Percentiles rank a stretch among this genome's conserved stretches.
These are phyloP conservation scores for Cutaneotrichosporon sp. DNA, from an alignment of 1,284 basidiomycete species.

Conservation along the genomic window DNA sequence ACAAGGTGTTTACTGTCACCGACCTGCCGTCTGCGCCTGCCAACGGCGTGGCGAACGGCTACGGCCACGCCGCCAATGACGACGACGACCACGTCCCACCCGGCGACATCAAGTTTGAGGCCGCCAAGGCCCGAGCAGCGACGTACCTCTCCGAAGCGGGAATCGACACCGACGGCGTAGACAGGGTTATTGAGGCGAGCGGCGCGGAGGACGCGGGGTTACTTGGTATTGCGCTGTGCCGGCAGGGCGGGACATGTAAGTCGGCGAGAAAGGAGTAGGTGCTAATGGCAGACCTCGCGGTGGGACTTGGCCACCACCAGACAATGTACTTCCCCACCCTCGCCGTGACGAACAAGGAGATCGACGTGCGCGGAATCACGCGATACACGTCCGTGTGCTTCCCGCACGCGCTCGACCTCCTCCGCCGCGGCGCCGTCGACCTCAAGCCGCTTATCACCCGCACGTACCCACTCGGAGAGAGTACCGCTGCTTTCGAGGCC, in stretches of 20 bases:
- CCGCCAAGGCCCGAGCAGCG: slow-evolving; percentile 31
- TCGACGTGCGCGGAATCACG: slow-evolving; percentile 61
- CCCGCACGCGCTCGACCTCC: slow-evolving; percentile 54
- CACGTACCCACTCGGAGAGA: slow-evolving; percentile 53
- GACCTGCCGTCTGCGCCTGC: slow-evolving; percentile 15
- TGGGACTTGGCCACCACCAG: slow-evolving; percentile 43
- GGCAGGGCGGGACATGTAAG: slow-evolving; percentile 54
- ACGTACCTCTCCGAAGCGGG: slow-evolving; percentile 29
- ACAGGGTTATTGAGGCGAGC: slow-evolving; percentile 59
- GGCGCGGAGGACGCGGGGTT: slow-evolving; percentile 61
- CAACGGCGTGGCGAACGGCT: slow-evolving; percentile 22
- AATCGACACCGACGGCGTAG: slow-evolving; percentile 51
- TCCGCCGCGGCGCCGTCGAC: slow-evolving; percentile 53
- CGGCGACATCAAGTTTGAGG: slow-evolving; percentile 40
- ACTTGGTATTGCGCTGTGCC: slow-evolving; percentile 55
- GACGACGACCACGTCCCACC: slow-evolving; percentile 22
- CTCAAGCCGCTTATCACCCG: slow-evolving; percentile 54
- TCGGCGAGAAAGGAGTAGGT: neutral
- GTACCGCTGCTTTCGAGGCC: slow-evolving; percentile 53
- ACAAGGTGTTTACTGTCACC: slow-evolving; percentile 37
- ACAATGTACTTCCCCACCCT: slow-evolving; percentile 42
- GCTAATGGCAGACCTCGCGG: slow-evolving; percentile 32
- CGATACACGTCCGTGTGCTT: slow-evolving; percentile 46
- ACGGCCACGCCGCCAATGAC: slow-evolving; percentile 13
- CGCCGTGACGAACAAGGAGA: slow-evolving; percentile 59